Evolutionary conservation across 768 basidiomycete species (phyloP), one percentile per base, ranked within the genome.

Genomic region (Boletus tomentosulus): DNA sequence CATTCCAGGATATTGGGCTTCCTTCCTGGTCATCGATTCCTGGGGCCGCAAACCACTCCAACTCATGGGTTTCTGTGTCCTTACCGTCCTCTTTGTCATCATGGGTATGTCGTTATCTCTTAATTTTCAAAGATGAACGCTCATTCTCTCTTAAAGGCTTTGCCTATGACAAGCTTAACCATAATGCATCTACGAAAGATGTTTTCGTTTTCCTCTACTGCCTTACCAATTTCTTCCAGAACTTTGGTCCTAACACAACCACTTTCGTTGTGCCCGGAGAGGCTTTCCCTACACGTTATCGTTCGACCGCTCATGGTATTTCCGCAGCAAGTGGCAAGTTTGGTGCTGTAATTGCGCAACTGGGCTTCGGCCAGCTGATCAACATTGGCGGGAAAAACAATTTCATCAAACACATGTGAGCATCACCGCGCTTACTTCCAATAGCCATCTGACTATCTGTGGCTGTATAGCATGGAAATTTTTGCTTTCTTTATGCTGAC

Each of bases 181-280:
- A 77, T 30, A 78, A 76, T 2, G 4, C 59, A 3, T 11, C 66
- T 2, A 67, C 72, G 19, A 76, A 46, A 15, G 81, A 82, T 34
- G 88, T 77, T 2, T 92, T 93, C 67, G 84, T 90, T 46, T 86
- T 87, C 73, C 79, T 90, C 27, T 93, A 92, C 74, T 89, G 89
- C 66, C 74, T 93, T n/a, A 80, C 89, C 62, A 87, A 89, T 67
- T 91, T 91, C 74, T 90, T 92, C 86, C 86, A 89, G 74, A 92
- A 92, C 72, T 92, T 91, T 57, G 90, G 88, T 2, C 87, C 86
- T 10, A 89, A 91, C 61, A 80, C 79, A 0, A 92, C 88, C 1
- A 91, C 89, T 0, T 92, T 93, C 68, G 54, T 92, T 51, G 73
- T 92, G 4, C 89, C 91, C 0, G 89, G 87, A 58, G 92, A 94